Conservation (phyloP, 495 filamentous ascomycete genomes). For the Sordaria brevicollis region DNA sequence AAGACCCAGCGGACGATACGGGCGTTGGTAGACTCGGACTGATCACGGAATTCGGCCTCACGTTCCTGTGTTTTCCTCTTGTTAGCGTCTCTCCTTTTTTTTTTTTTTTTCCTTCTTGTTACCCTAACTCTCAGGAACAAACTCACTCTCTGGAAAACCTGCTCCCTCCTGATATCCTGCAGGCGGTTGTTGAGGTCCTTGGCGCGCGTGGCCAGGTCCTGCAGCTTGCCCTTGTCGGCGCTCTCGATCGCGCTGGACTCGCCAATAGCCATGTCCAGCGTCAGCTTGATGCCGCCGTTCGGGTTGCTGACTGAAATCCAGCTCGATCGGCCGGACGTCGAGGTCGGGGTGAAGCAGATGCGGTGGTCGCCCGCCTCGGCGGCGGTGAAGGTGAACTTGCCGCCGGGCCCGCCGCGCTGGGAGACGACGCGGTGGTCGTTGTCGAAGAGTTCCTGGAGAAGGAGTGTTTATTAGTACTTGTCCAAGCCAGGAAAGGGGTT, state of each 20-base stretch:
- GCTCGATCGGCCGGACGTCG: constrained; percentile 44
- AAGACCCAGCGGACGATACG: constrained; percentile 91
- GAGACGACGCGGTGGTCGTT: constrained; percentile 93
- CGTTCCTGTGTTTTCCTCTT: constrained; percentile 56
- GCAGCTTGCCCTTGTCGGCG: constrained; percentile 85
- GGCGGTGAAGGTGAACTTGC: constrained; percentile 93
- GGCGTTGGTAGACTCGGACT: constrained; percentile 86
- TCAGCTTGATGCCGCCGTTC: constrained; percentile 67
- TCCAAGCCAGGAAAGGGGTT: background rate
- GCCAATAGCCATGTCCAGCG: constrained; percentile 87
- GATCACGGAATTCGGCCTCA: constrained; percentile 95
- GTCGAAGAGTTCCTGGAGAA: constrained; percentile 74
- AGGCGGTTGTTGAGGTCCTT: constrained; percentile 81
- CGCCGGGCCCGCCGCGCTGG: constrained; percentile 63
- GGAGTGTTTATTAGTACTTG: background rate
- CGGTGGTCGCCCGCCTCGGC: constrained; percentile 89
- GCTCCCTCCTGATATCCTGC: constrained; percentile 84
- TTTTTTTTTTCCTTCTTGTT: background rate
- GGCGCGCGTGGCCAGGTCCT: constrained; percentile 82
- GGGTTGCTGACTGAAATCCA: constrained; percentile 59
- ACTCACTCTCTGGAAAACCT: constrained; percentile 90
- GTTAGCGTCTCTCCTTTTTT: constrained; percentile 1
- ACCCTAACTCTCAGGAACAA: background rate
- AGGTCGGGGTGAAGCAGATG: constrained; percentile 83
- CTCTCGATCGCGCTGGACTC: constrained; percentile 92